Base-by-base conservation (phyloP, 768 basidiomycete species). In the Xerocomus brunneocitrinus region DNA sequence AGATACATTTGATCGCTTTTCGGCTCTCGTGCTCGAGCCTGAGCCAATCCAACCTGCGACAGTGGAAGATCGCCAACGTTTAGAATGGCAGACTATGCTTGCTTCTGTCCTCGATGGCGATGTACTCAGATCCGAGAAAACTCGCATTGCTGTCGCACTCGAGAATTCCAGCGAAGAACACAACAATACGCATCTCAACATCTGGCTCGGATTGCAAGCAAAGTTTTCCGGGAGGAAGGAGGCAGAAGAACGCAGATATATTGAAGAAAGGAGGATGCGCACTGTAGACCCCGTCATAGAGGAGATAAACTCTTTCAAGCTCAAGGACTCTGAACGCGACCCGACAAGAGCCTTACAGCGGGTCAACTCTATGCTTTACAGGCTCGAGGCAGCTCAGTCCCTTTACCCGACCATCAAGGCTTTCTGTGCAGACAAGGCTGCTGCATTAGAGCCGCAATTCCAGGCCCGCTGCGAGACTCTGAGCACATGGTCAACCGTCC, bases 61-160 rank as follows among this genome's bases (percentile, higher is more conserved):
- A 2, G 74, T 78, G 49, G 83, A 89, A 62, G 88, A 92, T 64
- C 78, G 81, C 56, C 89, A 93, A 62, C 78, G 95, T 27, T 70
- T 95, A 45, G 94, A 97, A 70, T 98, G 97, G 97, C 93, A 95
- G 70, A 87, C 87, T 16, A 88, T 98, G 84, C 82, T 98, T 31
- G 83, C 91, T 12, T 95, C 94, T 30, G 95, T 98, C 25, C 78
- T 99, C 43, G 83, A 83, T 30, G 95, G 97, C 9, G 95, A 98
- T 62, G 93, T 99, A 10, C 81, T 99, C 58, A 91, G 88, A 67
- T 89, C 91, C 0, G 97, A 98, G 73, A 97, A 93, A 72, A 89
- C 89, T 25, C 83, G 97, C 52, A 94, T 98, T 55, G 88, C 89
- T 28, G 84, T 84, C 44, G 89, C 84, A 14, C 74, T 92, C 47